Percentiles rank a stretch among this genome's conserved stretches.
These are phyloP conservation scores for Detonula confervacea DNA, from an alignment of 352 stramenopile genomes.

Conservation along the genomic window DNA sequence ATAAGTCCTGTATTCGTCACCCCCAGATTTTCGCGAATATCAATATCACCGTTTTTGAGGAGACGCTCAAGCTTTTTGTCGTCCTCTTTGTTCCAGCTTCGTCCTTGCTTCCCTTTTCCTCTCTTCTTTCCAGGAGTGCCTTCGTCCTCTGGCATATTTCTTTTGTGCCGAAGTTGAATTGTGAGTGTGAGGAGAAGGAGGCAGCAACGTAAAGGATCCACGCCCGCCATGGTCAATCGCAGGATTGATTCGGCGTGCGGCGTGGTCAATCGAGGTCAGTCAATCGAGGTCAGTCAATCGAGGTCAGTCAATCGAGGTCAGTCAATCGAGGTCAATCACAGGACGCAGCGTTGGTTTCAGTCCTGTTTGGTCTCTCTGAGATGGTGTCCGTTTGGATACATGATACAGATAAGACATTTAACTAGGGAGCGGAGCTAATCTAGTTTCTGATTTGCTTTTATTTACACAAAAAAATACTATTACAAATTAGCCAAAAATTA, in stretches of 20 bases:
- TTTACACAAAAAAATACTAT: background rate
- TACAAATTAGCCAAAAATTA: background rate
- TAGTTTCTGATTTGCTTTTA: background rate
- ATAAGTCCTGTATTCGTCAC: background rate
- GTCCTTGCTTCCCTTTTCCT: background rate
- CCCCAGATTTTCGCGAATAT: background rate
- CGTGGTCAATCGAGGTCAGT: too few species aligned
- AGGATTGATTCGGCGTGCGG: too few species aligned
- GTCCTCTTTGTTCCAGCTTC: constrained; percentile 1
- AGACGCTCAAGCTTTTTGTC: constrained; percentile 2
- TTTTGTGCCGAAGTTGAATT: background rate
- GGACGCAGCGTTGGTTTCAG: too few species aligned
- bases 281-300: too few species aligned
- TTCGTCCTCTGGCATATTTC: background rate
- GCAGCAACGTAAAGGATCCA: background rate
- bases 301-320: too few species aligned
- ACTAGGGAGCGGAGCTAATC: background rate
- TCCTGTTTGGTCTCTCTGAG: background rate
- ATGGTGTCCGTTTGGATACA: background rate
- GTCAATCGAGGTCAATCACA: too few species aligned
- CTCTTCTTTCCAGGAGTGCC: background rate
- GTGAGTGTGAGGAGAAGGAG: background rate
- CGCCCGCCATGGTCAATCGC: background rate
- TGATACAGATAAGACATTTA: background rate
- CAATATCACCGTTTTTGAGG: background rate